A percentile compares a stretch with the other conserved stretches of the same genome.
Evolutionary conservation across 495 filamentous ascomycete genomes (phyloP).

Genomic region (Podospora pseudoanserina): DNA sequence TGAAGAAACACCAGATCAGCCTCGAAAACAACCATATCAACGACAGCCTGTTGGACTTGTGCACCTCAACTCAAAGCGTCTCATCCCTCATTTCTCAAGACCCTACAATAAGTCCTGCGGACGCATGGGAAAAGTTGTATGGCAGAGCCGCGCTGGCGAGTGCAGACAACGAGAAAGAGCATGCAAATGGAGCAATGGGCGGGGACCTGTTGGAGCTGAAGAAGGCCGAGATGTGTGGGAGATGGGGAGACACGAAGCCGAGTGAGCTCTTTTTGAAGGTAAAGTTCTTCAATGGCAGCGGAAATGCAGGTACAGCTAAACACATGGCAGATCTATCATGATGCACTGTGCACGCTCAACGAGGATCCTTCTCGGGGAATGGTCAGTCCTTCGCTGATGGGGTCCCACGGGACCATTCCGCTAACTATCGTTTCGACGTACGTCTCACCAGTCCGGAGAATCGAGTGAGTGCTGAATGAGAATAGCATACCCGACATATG

Average conservation of each 20-base stretch:
- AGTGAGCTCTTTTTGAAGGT: conserved; percentile 65
- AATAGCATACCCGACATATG: conserved; percentile 61
- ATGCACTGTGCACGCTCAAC: conserved; percentile 59
- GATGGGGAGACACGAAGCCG: conserved; percentile 61
- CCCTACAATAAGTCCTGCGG: conserved; percentile 47
- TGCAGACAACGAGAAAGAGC: neutral
- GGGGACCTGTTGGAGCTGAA: conserved; percentile 43
- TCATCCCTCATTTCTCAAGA: conserved; percentile 54
- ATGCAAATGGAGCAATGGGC: neutral
- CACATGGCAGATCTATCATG: conserved; percentile 55
- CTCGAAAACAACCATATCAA: conserved; percentile 13
- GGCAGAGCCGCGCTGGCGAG: conserved; percentile 28
- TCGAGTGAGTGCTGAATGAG: conserved; percentile 6
- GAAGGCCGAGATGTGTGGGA: conserved; percentile 57
- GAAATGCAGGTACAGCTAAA: neutral
- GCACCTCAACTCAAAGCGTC: conserved; percentile 50
- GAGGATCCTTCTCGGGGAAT: conserved; percentile 53
- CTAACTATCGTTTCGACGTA: conserved; percentile 64
- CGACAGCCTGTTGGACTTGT: conserved; percentile 38
- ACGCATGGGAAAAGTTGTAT: conserved; percentile 56
- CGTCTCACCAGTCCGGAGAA: conserved; percentile 14
- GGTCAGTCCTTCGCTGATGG: conserved; percentile 68
- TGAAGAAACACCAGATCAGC: conserved; percentile 13
- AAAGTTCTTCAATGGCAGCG: conserved; percentile 7
- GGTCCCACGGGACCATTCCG: conserved; percentile 61